These are phyloP conservation scores for Rhododendron ferrugineum DNA, from an alignment of 148 eudicot species.

Conservation along the genomic window DNA sequence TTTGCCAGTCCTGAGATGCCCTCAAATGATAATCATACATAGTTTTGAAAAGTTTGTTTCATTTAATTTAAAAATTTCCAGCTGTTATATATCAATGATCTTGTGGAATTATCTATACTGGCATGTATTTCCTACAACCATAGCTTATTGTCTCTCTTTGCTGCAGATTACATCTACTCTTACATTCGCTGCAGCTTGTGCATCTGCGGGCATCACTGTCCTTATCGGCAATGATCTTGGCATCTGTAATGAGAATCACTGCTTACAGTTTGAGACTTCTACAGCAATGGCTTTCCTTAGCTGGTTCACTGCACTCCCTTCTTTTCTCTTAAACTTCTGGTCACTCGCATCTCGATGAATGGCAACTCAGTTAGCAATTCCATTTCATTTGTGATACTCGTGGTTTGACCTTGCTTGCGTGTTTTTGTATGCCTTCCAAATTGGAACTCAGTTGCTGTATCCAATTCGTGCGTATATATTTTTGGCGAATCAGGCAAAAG, in stretches of 20 bases:
- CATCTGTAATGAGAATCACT: conserved; percentile 61
- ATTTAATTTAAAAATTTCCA: neutral
- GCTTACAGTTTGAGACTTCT: conserved; percentile 73
- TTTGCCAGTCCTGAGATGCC: neutral
- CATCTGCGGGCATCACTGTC: conserved; percentile 92
- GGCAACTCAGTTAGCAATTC: neutral
- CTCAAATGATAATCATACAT: neutral
- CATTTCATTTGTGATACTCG: neutral
- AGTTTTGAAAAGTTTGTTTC: neutral
- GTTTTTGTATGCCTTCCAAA: neutral
- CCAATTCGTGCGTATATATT: neutral
- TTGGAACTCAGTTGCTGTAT: neutral
- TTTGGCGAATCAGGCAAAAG: neutral
- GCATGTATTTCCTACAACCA: neutral
- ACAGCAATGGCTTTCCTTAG: conserved; percentile 92
- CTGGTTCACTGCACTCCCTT: conserved; percentile 82
- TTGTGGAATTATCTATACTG: neutral
- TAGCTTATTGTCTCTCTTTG: neutral
- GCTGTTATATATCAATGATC: neutral
- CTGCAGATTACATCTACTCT: conserved; percentile 84
- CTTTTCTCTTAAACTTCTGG: conserved; percentile 89
- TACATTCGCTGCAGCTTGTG: conserved; percentile 92
- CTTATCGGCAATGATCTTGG: conserved; percentile 76
- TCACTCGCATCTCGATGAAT: conserved; percentile 67
- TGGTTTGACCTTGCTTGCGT: conserved; percentile 1